A percentile compares a stretch with the other conserved stretches of the same genome.
phyloP scores from a whole-genome alignment of 257 asterid genomes.

The Cinchona pubescens region DNA sequence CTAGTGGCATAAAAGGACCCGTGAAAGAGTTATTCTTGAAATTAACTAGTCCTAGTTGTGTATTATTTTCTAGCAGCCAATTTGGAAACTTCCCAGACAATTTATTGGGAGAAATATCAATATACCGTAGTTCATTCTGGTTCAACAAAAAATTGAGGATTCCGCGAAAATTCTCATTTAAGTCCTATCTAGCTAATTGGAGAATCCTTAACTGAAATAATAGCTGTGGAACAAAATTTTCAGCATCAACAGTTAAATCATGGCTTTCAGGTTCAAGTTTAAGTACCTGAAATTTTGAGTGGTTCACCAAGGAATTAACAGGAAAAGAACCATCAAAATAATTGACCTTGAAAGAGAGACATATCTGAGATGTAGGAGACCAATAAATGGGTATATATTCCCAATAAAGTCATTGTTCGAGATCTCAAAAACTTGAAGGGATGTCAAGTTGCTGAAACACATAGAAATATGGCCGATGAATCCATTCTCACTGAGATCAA shows the following conservation, averaged over 20 bases:
- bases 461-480: conserved; percentile 5
- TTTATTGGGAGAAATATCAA: conserved; percentile 1
- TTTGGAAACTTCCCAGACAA: background rate
- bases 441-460: conserved; percentile 1
- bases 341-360: background rate
- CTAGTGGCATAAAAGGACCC: background rate
- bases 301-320: background rate
- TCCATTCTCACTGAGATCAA: conserved; percentile 2
- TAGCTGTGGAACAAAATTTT: background rate
- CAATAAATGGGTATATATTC: background rate
- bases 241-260: background rate
- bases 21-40: conserved; percentile 1
- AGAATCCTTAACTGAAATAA: conserved; percentile 5
- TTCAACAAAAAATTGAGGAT: background rate
- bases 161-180: background rate
- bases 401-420: background rate
- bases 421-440: background rate
- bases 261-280: background rate
- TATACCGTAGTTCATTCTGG: conserved; percentile 1
- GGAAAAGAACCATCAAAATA: conserved; percentile 6
- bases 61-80: conserved; percentile 4
- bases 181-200: background rate
- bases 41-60: background rate
- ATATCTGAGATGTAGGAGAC: background rate
- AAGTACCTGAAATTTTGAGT: background rate